Percentiles rank a stretch among this genome's conserved stretches.
Conservation (phyloP, 305 asterid genomes). For the Fraxinus nigra region DNA sequence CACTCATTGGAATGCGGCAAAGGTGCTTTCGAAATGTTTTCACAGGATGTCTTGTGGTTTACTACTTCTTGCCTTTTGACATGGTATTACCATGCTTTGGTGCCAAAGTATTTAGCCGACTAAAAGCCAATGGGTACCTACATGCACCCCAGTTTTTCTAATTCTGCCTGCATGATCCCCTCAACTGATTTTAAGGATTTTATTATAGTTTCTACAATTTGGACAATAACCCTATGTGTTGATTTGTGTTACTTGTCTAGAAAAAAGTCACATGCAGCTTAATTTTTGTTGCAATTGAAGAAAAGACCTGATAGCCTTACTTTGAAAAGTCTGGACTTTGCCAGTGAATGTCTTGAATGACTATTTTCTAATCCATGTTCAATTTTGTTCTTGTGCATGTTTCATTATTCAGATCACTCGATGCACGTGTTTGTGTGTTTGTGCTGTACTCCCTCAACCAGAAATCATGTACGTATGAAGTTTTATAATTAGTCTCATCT, state of each 20-base stretch:
- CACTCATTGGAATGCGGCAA: background rate
- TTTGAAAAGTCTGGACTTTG: background rate
- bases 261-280: background rate
- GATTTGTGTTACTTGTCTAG: background rate
- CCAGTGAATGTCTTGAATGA: constrained; percentile 5
- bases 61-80: background rate
- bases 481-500: constrained; percentile 23
- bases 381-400: constrained; percentile 6
- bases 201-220: background rate
- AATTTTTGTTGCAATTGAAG: background rate
- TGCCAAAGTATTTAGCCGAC: background rate
- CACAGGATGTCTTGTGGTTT: background rate
- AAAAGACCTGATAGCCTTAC: background rate
- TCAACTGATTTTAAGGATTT: background rate
- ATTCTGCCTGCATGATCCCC: background rate
- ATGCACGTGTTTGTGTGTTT: constrained; percentile 7
- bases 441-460: background rate
- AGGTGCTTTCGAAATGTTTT: background rate
- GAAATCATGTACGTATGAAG: background rate
- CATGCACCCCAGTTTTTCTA: background rate
- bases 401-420: background rate
- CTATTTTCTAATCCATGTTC: background rate
- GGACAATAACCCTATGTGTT: background rate
- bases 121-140: background rate
- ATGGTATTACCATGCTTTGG: background rate